These are phyloP conservation scores for Triangularia verruculosa DNA, from an alignment of 2,329 filamentous ascomycete species.

Conservation along the genomic window DNA sequence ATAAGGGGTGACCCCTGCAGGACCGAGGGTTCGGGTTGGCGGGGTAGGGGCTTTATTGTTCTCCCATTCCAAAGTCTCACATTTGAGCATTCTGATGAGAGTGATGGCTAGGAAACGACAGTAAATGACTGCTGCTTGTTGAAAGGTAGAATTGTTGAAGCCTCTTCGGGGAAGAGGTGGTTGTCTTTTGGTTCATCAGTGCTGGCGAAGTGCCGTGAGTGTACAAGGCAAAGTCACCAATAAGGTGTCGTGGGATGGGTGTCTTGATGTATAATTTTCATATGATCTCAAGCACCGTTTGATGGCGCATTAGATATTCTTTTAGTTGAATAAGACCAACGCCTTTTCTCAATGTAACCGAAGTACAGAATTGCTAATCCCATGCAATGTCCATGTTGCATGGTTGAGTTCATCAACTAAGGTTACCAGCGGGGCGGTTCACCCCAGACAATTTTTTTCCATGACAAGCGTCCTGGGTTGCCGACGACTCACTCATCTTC, in stretches of 20 bases:
- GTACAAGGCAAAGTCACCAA: background rate
- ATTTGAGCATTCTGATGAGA: background rate
- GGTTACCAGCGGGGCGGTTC: background rate
- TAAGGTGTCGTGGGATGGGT: background rate
- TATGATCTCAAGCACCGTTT: background rate
- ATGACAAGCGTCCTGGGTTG: background rate
- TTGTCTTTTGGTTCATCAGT: background rate
- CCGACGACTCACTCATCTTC: background rate
- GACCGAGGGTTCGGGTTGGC: background rate
- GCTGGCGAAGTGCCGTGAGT: background rate
- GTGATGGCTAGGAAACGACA: background rate
- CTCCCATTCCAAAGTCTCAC: background rate
- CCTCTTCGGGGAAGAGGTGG: too few species aligned
- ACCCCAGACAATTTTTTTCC: background rate
- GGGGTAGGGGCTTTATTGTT: conserved; percentile 1
- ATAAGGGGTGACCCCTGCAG: background rate
- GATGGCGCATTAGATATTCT: too few species aligned
- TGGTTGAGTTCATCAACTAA: background rate
- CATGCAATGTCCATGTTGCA: background rate
- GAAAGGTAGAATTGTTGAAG: too few species aligned
- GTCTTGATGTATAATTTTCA: background rate
- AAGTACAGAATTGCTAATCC: background rate
- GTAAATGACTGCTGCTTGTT: too few species aligned
- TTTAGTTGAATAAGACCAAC: background rate
- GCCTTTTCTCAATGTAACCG: background rate